These are phyloP conservation scores for Butyriboletus loyo DNA, from an alignment of 768 basidiomycete genomes.

Conservation along the genomic window DNA sequence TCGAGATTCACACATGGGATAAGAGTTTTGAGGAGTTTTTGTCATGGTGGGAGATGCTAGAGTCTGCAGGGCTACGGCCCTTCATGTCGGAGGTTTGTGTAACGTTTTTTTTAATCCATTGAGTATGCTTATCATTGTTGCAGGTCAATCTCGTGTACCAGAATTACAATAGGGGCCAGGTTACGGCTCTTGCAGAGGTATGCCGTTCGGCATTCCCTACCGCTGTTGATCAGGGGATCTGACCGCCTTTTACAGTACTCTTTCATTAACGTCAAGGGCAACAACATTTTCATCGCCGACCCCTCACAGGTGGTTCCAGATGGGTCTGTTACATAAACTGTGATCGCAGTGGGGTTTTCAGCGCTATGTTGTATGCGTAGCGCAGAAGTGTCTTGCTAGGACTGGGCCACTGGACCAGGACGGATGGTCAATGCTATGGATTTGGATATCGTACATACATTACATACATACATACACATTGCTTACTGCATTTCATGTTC, in stretches of 20 bases:
- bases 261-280: slow-evolving; percentile 51
- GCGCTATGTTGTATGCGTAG: slow-evolving; percentile 3
- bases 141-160: slow-evolving; percentile 58
- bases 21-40: slow-evolving; percentile 37
- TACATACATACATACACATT: slow-evolving; percentile 12
- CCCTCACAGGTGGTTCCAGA: slow-evolving; percentile 3
- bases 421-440: slow-evolving; percentile 15
- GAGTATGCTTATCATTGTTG: slow-evolving; percentile 2
- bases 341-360: not conserved
- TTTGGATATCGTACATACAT: slow-evolving; percentile 18
- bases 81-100: slow-evolving; percentile 42
- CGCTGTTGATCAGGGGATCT: not conserved
- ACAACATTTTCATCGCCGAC: slow-evolving; percentile 44
- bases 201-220: not conserved
- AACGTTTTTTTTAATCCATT: not conserved
- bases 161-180: slow-evolving; percentile 49
- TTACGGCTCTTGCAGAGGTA: slow-evolving; percentile 51
- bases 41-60: slow-evolving; percentile 46
- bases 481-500: not conserved
- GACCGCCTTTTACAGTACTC: slow-evolving; percentile 40
- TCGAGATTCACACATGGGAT: slow-evolving; percentile 43
- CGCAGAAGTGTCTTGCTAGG: not conserved
- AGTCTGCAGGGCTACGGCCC: slow-evolving; percentile 45
- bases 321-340: slow-evolving; percentile 12
- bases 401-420: not conserved